phyloP scores from a whole-genome alignment of 2,329 filamentous ascomycete species.

The Fusarium sp. region DNA sequence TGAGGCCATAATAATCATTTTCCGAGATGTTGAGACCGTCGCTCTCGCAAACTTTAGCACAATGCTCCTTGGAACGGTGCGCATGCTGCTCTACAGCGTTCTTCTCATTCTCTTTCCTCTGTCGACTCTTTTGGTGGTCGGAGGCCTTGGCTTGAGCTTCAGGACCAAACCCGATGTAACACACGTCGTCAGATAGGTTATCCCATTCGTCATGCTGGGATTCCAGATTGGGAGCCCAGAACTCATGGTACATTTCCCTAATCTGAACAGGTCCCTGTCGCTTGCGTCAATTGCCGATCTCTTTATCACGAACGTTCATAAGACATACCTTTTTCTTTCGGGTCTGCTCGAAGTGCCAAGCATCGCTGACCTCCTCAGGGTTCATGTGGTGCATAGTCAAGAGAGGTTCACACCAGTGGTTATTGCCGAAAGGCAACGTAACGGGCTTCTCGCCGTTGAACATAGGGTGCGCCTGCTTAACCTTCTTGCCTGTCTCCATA shows the following conservation, averaged over 20 bases:
- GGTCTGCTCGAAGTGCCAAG: constrained; percentile 66
- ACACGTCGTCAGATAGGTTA: constrained; percentile 62
- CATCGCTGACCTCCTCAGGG: constrained; percentile 61
- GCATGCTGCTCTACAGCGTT: constrained; percentile 57
- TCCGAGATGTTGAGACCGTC: constrained; percentile 52
- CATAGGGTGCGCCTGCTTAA: constrained; percentile 62
- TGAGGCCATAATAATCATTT: constrained; percentile 49
- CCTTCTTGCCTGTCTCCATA: constrained; percentile 56
- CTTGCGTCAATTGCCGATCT: constrained; percentile 21
- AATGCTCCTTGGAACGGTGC: constrained; percentile 59
- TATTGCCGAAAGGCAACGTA: constrained; percentile 60
- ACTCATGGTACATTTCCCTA: constrained; percentile 61
- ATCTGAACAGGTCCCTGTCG: constrained; percentile 57
- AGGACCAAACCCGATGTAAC: constrained; percentile 56
- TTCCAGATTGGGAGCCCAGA: constrained; percentile 59
- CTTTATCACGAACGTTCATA: too few species aligned
- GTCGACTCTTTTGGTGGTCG: constrained; percentile 48
- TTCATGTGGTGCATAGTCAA: constrained; percentile 68
- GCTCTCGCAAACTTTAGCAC: constrained; percentile 60
- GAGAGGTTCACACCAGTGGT: constrained; percentile 68
- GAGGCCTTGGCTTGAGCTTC: constrained; percentile 50
- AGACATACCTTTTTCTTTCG: constrained; percentile 55
- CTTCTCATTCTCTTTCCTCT: constrained; percentile 55
- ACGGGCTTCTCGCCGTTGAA: constrained; percentile 67
- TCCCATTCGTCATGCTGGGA: constrained; percentile 61